Base-by-base conservation (phyloP, 176 grass and related monocot species). In the Tuctoria greenei region DNA sequence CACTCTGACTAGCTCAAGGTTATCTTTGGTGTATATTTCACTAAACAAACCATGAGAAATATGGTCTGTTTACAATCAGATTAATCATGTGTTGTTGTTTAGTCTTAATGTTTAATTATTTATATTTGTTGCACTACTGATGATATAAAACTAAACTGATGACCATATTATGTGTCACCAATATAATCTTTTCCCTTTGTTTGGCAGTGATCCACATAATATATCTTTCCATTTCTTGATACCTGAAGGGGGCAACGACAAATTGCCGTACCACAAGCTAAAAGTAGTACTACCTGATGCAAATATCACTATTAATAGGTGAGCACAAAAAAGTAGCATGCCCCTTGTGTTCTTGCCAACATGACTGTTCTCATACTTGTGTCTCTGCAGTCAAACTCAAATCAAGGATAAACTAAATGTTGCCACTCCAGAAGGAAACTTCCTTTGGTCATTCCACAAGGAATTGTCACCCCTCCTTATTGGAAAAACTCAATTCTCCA, bases 1-100 rank as follows among this genome's bases (percentile, higher is more conserved):
- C 41, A 92, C 89, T 26, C 64, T 95, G 44, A 90, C 86, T 49
- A 88, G 79, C 64, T 88, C 95, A 88, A 95, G 95, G 95, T 98
- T 86, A 61, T 67, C 9, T 71, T 60, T 68, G 8, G 24, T 66
- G 6, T 78, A 24, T 88, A 43, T 51, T 71, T 61, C 21, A 47
- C 40, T 71, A 56, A 57, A 38, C 20, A 10, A 45, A 35, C 27
- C 46, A 34, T 47, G 0, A 59, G 2, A 23, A 79, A 15, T 13
- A 15, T 73, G 28, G 12, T 25, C 9, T 10, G 6, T 15, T 69
- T 40, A 23, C 1, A 34, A 20, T 55, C 0, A 6, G 13, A 8
- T 51, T 64, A 46, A 25, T 7, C 3, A 64, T 45, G 46, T 45
- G 5, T 1, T 69, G 24, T 18, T 77, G 38, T 40, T 58, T 71